Evolutionary conservation across 805 yeast genomes (phyloP).

Genomic region (Pichia exigua): DNA sequence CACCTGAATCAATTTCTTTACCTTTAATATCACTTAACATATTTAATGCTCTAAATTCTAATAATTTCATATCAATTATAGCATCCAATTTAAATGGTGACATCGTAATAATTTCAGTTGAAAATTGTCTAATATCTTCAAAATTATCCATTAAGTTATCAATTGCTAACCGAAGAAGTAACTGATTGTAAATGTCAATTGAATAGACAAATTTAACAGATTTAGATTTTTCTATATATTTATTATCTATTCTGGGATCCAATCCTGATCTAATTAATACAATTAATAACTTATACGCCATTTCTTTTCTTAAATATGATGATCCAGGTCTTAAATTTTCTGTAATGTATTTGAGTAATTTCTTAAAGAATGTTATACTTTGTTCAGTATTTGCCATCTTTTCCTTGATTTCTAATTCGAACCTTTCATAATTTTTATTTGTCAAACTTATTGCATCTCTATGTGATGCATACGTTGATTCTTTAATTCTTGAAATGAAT

Average conservation of each 20-base stretch:
- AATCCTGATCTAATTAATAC: slow-evolving; percentile 47
- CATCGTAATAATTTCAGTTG: slow-evolving; percentile 39
- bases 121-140: slow-evolving; percentile 60
- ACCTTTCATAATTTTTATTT: slow-evolving; percentile 27
- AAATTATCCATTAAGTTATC: slow-evolving; percentile 63
- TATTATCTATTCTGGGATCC: slow-evolving; percentile 36
- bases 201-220: slow-evolving; percentile 43
- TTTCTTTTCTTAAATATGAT: slow-evolving; percentile 44
- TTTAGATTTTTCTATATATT: slow-evolving; percentile 33
- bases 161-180: slow-evolving; percentile 41
- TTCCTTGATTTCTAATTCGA: slow-evolving; percentile 31
- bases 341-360: slow-evolving; percentile 24
- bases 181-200: slow-evolving; percentile 33
- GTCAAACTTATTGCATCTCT: slow-evolving; percentile 42
- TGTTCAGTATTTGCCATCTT: slow-evolving; percentile 23
- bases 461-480: slow-evolving; percentile 51
- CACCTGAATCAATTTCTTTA: slow-evolving; percentile 74
- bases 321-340: slow-evolving; percentile 41
- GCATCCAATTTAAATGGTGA: slow-evolving; percentile 31
- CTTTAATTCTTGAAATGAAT: slow-evolving; percentile 59
- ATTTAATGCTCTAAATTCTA: slow-evolving; percentile 17
- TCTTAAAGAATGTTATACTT: slow-evolving; percentile 29
- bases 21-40: slow-evolving; percentile 39
- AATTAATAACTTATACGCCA: slow-evolving; percentile 41
- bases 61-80: slow-evolving; percentile 16